phyloP scores from a whole-genome alignment of 164 flowering plant genomes.

The Chimonanthus salicifolius region DNA sequence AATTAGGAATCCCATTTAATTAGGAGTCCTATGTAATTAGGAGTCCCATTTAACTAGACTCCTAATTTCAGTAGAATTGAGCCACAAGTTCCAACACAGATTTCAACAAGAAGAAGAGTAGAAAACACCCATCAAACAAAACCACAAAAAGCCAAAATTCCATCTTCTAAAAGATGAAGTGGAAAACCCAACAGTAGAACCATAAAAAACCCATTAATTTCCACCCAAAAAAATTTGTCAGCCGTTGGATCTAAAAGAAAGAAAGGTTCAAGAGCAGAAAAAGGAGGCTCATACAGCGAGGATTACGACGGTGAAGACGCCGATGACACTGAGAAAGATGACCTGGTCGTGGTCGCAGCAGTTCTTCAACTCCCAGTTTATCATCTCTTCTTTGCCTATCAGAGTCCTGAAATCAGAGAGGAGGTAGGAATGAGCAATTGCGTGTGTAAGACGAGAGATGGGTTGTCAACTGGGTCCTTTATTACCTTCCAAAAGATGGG shows the following conservation, averaged over 20 bases:
- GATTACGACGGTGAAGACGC: constrained; percentile 62
- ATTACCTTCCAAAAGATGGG: neutral
- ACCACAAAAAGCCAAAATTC: neutral
- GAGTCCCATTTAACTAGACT: too few relatives aligned
- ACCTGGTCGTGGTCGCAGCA: constrained; percentile 70
- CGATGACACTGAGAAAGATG: constrained; percentile 45
- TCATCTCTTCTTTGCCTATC: constrained; percentile 13
- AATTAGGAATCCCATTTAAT: too few relatives aligned
- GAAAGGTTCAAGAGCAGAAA: neutral
- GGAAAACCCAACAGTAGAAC: neutral
- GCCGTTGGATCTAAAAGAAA: neutral
- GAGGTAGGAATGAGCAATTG: neutral
- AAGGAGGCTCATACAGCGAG: constrained; percentile 41
- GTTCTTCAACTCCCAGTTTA: constrained; percentile 66
- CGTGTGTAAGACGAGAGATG: neutral
- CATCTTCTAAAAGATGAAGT: neutral
- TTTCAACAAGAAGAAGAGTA: neutral
- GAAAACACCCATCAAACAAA: neutral
- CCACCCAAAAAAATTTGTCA: constrained; percentile 1
- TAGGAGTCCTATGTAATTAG: too few relatives aligned
- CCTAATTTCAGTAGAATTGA: too few relatives aligned
- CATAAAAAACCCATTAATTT: too few relatives aligned
- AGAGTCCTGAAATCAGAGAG: neutral
- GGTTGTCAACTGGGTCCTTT: neutral
- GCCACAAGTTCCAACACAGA: too few relatives aligned